Evolutionary conservation across 306 rosid genomes (phyloP).

Genomic region (Psophocarpus tetragonolobus): DNA sequence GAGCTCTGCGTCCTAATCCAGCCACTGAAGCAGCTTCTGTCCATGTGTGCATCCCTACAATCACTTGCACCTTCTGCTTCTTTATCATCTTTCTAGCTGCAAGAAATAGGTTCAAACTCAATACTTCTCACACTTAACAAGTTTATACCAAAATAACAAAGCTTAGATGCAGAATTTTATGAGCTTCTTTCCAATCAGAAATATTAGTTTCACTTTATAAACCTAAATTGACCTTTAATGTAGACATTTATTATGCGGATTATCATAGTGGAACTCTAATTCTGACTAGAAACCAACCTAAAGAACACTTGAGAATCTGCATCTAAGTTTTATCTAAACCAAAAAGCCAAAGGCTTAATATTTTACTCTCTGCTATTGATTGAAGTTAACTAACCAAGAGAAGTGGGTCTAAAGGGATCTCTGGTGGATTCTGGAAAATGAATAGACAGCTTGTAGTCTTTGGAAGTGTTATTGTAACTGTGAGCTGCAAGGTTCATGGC

Average conservation of each 20-base stretch:
- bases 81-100: conserved; percentile 56
- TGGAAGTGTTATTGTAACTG: conserved; percentile 38
- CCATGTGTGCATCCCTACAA: conserved; percentile 66
- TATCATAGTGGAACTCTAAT: not conserved
- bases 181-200: not conserved
- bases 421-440: conserved; percentile 23
- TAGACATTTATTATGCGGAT: not conserved
- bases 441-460: conserved; percentile 36
- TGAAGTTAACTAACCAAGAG: conserved; percentile 42
- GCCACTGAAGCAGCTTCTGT: conserved; percentile 59
- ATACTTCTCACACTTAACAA: not conserved
- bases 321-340: not conserved
- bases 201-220: not conserved
- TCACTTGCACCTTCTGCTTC: conserved; percentile 38
- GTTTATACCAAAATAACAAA: not conserved
- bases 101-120: not conserved
- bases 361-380: not conserved
- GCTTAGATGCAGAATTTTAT: not conserved
- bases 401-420: conserved; percentile 28
- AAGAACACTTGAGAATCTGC: not conserved
- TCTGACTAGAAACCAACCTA: not conserved
- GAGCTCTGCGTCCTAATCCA: conserved; percentile 45
- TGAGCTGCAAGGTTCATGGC: conserved; percentile 55
- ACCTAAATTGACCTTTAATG: not conserved
- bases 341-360: not conserved